Percentiles rank a stretch among this genome's conserved stretches.
Evolutionary conservation across 805 yeast species (phyloP).

Genomic region (Candida parachauliodes): DNA sequence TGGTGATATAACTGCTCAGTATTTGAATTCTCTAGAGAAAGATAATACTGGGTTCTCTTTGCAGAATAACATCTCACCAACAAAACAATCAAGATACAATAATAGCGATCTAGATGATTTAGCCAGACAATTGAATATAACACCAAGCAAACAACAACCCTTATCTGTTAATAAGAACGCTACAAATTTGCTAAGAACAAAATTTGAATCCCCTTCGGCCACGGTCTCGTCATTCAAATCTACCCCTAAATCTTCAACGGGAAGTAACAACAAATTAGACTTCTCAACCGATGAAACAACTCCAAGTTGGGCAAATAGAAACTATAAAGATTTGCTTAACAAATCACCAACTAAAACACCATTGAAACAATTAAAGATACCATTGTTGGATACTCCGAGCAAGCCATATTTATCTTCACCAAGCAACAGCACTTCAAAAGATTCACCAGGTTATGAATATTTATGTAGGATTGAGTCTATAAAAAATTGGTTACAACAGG

Average conservation of each 20-base stretch:
- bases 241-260: slow-evolving; percentile 21
- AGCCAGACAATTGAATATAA: slow-evolving; percentile 34
- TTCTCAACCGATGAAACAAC: slow-evolving; percentile 10
- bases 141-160: slow-evolving; percentile 20
- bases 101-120: slow-evolving; percentile 33
- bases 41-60: slow-evolving; percentile 18
- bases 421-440: slow-evolving; percentile 23
- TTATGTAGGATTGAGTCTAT: slow-evolving; percentile 78
- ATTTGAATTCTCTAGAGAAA: slow-evolving; percentile 32
- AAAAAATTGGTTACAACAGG: slow-evolving; percentile 71
- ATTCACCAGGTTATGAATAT: slow-evolving; percentile 59
- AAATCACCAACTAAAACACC: slow-evolving; percentile 13
- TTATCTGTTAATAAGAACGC: slow-evolving; percentile 10
- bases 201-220: slow-evolving; percentile 40
- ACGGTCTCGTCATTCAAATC: slow-evolving; percentile 40
- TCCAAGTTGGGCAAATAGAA: slow-evolving; percentile 21
- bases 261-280: slow-evolving; percentile 11
- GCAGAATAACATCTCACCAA: slow-evolving; percentile 22
- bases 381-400: slow-evolving; percentile 5
- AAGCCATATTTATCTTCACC: slow-evolving; percentile 27
- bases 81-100: slow-evolving; percentile 9
- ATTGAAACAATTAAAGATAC: slow-evolving; percentile 8
- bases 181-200: slow-evolving; percentile 25
- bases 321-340: slow-evolving; percentile 16
- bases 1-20: slow-evolving; percentile 30